Evolutionary conservation across 2,329 filamentous ascomycete genomes (phyloP), one percentile per base, ranked within the genome.

Genomic region (Penicillium crustosum): DNA sequence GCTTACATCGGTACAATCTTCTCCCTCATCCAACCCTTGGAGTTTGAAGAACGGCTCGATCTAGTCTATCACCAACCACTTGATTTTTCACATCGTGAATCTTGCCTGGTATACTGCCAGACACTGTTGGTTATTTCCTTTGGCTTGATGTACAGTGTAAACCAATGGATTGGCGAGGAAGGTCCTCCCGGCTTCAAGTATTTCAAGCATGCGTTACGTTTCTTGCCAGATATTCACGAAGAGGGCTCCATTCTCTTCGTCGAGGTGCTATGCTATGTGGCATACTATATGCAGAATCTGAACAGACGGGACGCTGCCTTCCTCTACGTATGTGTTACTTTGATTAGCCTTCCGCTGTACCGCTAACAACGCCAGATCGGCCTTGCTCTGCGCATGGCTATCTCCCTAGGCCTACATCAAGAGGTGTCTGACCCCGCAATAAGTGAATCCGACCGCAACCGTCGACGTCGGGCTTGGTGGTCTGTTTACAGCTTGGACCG

Each of bases 1-100:
- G 76, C 76, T 35, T 84, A 83, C 54, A 83, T 85, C 19, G 82
- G 82, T 12, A 83, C 82, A 15, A 85, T 85, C 10, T 84, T 85
- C 58, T 79, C 80, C 12, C 81, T 84, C 44, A 77, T 80, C 0
- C 77, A 80, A 27, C 79, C 80, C 0, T 65, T 72, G 4, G 67
- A 75, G 17, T 83, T 84, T 52, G 80, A 83, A 58, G 64, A 70
- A 36, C 73, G 78, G 27, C 71, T 84, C 0, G 60, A 73, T 15
- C 66, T 74, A 29, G 78, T 80, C 4, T 83, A 83, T 54, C 70
- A 71, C 9, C 72, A 75, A 2, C 70, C 73, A 1, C 76, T 76
- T 0, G 75, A 82, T 45, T 70, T 78, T 2, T 63, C 71, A 0
- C 78, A 82, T 49, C 73, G 73, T 21, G 77, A 82, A 33, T 75